A percentile compares a stretch with the other conserved stretches of the same genome.
Conservation (phyloP, 2,329 filamentous ascomycete genomes). For the Eurotiales sp. region DNA sequence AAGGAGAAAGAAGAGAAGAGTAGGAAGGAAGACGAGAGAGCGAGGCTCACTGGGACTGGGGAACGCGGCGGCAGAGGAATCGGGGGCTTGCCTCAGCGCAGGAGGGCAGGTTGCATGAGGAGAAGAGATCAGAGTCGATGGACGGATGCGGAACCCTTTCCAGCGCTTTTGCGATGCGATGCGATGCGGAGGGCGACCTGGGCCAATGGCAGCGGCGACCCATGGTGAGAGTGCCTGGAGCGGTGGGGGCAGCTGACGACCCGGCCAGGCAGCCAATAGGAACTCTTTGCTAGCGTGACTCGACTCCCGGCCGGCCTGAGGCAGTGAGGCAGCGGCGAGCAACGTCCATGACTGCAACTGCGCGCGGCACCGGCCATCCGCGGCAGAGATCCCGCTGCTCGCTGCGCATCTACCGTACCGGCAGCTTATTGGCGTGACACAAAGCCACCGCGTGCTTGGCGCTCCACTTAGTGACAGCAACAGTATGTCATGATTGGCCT, state of each 20-base stretch:
- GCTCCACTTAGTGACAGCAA: not conserved
- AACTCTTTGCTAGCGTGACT: slow-evolving; percentile 4
- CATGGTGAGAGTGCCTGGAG: slow-evolving; percentile 11
- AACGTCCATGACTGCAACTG: slow-evolving; percentile 5
- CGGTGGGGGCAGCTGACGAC: slow-evolving; percentile 11
- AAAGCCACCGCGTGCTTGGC: not conserved
- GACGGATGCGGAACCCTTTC: slow-evolving; percentile 12
- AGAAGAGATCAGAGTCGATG: slow-evolving; percentile 1
- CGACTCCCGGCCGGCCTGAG: too few species aligned
- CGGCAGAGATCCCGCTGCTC: not conserved
- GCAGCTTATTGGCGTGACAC: not conserved
- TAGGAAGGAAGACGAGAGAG: too few species aligned
- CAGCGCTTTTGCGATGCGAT: slow-evolving; percentile 4
- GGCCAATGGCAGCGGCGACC: slow-evolving; percentile 8
- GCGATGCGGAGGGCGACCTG: slow-evolving; percentile 5
- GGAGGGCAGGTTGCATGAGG: slow-evolving; percentile 1
- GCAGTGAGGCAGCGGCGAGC: not conserved
- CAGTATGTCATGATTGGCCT: not conserved
- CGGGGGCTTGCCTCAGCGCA: slow-evolving; percentile 1
- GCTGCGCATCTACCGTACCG: not conserved
- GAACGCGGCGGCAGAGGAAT: not conserved
- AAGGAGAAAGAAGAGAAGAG: slow-evolving; percentile 7
- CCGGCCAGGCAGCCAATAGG: slow-evolving; percentile 6
- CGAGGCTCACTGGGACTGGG: slow-evolving; percentile 9
- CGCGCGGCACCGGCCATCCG: not conserved